Evolutionary conservation across 1,139 yeast species (phyloP).

Genomic region (Saccharomyces uvarum): DNA sequence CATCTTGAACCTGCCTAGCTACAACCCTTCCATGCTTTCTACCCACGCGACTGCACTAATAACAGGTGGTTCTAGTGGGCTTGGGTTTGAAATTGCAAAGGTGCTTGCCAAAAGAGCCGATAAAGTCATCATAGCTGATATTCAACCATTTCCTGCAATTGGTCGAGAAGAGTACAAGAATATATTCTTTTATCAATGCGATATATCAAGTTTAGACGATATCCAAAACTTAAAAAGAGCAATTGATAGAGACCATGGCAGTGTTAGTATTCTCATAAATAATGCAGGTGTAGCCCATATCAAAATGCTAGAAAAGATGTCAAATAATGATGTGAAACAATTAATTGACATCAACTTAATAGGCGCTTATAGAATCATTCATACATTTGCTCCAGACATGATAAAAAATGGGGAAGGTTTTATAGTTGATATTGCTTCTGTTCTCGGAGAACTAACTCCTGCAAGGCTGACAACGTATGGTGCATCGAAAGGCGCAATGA

Average conservation of each 20-base stretch:
- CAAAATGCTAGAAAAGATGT: constrained; percentile 45
- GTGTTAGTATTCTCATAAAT: constrained; percentile 60
- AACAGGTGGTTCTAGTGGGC: constrained; percentile 77
- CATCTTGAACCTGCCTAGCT: neutral
- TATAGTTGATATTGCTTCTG: constrained; percentile 73
- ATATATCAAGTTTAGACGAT: constrained; percentile 48
- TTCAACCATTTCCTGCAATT: constrained; percentile 38
- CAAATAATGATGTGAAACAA: constrained; percentile 50
- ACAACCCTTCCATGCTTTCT: neutral
- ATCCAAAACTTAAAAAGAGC: constrained; percentile 35
- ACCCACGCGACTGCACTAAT: constrained; percentile 44
- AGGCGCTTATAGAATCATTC: constrained; percentile 62
- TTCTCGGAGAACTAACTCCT: constrained; percentile 78
- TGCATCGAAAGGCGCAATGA: constrained; percentile 79
- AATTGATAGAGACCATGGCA: constrained; percentile 44
- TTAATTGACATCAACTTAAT: constrained; percentile 59
- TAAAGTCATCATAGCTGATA: constrained; percentile 51
- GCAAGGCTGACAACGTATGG: constrained; percentile 76
- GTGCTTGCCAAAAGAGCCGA: constrained; percentile 35
- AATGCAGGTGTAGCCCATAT: constrained; percentile 76
- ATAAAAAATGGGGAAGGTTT: constrained; percentile 56
- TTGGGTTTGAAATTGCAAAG: constrained; percentile 58
- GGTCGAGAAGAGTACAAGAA: constrained; percentile 27
- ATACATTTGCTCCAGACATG: constrained; percentile 70
- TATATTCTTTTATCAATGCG: constrained; percentile 56